phyloP scores from a whole-genome alignment of 108 stramenopile genomes.

The Nitzschia sp. region DNA sequence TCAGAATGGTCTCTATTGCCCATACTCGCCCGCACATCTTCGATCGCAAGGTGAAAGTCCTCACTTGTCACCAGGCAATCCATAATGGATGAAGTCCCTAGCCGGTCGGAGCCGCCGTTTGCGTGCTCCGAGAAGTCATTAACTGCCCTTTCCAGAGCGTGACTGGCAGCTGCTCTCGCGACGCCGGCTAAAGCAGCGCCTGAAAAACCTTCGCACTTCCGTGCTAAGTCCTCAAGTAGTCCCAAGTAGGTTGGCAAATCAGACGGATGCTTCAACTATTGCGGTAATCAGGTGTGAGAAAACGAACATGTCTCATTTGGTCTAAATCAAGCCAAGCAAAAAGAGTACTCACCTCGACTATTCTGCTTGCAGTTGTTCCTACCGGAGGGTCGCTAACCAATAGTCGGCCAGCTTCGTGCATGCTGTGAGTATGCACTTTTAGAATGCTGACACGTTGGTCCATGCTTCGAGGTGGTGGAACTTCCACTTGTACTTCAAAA shows the following conservation, averaged over 20 bases:
- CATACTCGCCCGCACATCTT: constrained; percentile 57
- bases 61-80: constrained; percentile 71
- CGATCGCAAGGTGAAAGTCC: constrained; percentile 68
- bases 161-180: constrained; percentile 80
- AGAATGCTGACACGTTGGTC: constrained; percentile 77
- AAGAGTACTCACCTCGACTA: constrained; percentile 31
- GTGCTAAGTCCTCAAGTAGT: constrained; percentile 59
- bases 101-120: not conserved
- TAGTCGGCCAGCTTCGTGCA: constrained; percentile 75
- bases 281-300: not conserved
- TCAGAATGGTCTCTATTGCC: constrained; percentile 36
- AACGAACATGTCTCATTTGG: not conserved
- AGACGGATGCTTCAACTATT: not conserved
- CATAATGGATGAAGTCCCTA: constrained; percentile 35
- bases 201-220: constrained; percentile 73
- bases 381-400: constrained; percentile 71
- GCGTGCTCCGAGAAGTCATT: constrained; percentile 45
- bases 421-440: constrained; percentile 73
- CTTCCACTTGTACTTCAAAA: constrained; percentile 88
- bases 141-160: constrained; percentile 74
- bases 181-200: constrained; percentile 84
- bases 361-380: constrained; percentile 46
- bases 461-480: constrained; percentile 73
- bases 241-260: constrained; percentile 39
- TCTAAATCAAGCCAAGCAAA: not conserved